A percentile compares a stretch with the other conserved stretches of the same genome.
These are phyloP conservation scores for Pachysandra terminalis DNA, from an alignment of 164 flowering plant species.

Conservation along the genomic window DNA sequence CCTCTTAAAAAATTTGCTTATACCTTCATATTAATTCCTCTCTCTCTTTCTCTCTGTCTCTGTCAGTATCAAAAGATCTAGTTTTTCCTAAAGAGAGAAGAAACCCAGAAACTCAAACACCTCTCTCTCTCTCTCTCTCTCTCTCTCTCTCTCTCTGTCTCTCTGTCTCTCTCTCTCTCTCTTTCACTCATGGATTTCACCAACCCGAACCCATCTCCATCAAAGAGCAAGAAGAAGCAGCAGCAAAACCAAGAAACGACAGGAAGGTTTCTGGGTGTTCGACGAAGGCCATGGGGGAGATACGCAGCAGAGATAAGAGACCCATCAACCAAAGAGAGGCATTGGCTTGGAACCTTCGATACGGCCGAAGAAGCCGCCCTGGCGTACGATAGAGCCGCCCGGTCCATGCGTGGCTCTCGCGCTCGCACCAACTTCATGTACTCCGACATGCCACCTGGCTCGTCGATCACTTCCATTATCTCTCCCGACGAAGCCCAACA, in stretches of 20 bases:
- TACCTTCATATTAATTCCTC: too few species aligned
- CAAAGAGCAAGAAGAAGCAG: constrained; percentile 26
- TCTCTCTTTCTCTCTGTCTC: background rate
- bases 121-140: background rate
- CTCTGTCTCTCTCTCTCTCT: too few species aligned
- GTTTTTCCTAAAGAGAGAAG: background rate
- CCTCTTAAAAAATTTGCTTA: background rate
- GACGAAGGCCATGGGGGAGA: constrained; percentile 51
- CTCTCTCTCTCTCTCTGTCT: too few species aligned
- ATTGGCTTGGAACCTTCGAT: constrained; percentile 56
- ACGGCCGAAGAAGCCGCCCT: constrained; percentile 56
- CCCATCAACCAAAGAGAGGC: constrained; percentile 48
- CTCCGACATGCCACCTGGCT: constrained; percentile 47
- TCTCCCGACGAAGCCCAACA: constrained; percentile 36
- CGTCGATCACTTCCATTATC: constrained; percentile 40
- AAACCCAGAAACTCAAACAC: background rate
- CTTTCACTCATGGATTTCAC: constrained; percentile 26
- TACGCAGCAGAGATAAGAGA: constrained; percentile 54
- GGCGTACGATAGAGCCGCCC: constrained; percentile 49
- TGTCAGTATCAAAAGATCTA: background rate
- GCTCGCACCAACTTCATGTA: constrained; percentile 51
- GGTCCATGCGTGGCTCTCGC: constrained; percentile 43
- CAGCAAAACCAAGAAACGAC: constrained; percentile 14
- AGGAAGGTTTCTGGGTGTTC: constrained; percentile 31
- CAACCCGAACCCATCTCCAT: constrained; percentile 13